phyloP scores from a whole-genome alignment of 2,329 filamentous ascomycete genomes.

The Cladophialophora psammophila region DNA sequence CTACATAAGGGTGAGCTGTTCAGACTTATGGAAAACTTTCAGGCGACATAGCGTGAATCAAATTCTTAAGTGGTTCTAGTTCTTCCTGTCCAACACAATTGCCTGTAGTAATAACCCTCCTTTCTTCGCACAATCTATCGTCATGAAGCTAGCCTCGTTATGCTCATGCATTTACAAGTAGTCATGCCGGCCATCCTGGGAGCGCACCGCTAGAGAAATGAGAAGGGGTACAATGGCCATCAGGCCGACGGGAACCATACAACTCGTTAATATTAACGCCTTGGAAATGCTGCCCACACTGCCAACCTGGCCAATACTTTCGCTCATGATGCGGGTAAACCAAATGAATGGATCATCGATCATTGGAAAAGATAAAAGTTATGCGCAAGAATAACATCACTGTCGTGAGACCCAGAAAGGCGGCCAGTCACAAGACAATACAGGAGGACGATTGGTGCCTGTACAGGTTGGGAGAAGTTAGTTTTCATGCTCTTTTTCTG shows the following conservation, averaged over 20 bases:
- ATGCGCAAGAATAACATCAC: slow-evolving; percentile 28
- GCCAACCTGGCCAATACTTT: slow-evolving; percentile 19
- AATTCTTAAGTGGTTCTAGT: neutral
- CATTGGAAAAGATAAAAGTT: slow-evolving; percentile 21
- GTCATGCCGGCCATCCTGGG: neutral
- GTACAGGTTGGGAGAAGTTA: slow-evolving; percentile 31
- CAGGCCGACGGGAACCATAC: slow-evolving; percentile 42
- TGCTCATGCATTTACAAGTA: neutral
- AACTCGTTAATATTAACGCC: slow-evolving; percentile 69
- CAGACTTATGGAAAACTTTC: too few relatives aligned
- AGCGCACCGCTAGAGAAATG: neutral
- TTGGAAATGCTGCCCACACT: slow-evolving; percentile 65
- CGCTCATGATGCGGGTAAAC: slow-evolving; percentile 21
- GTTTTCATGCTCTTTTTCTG: slow-evolving; percentile 28
- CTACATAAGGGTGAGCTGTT: too few relatives aligned
- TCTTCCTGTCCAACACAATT: neutral
- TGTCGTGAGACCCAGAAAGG: slow-evolving; percentile 15
- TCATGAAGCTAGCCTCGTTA: neutral
- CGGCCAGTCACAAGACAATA: slow-evolving; percentile 54
- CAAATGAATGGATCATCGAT: slow-evolving; percentile 25
- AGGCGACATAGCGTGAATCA: neutral
- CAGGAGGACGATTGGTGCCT: slow-evolving; percentile 45
- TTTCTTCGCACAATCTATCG: slow-evolving; percentile 7
- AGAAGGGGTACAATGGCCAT: slow-evolving; percentile 35
- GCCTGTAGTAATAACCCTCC: neutral